Conservation (phyloP, 148 eudicot genomes). For the Drosera capensis region DNA sequence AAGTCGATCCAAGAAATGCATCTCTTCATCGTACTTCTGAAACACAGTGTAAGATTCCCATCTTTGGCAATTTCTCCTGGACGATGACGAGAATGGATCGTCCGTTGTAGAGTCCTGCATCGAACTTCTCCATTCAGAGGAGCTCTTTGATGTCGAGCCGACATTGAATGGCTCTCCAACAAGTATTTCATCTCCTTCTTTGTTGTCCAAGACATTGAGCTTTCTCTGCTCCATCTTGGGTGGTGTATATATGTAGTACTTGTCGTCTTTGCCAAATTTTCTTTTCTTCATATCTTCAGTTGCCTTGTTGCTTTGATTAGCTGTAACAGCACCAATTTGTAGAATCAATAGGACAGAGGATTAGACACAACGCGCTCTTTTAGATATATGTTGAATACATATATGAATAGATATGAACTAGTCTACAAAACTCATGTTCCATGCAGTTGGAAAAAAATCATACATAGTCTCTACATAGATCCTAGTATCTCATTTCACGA, state of each 20-base stretch:
- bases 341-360: too few species aligned
- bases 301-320: background rate
- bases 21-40: slow-evolving; percentile 93
- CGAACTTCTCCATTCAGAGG: slow-evolving; percentile 95
- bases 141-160: slow-evolving; percentile 87
- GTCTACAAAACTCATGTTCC: too few species aligned
- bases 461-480: too few species aligned
- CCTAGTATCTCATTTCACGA: too few species aligned
- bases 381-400: too few species aligned
- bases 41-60: slow-evolving; percentile 95
- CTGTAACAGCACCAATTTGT: too few species aligned
- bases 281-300: slow-evolving; percentile 5
- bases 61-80: slow-evolving; percentile 83
- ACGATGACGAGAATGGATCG: slow-evolving; percentile 83
- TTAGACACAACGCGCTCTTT: too few species aligned
- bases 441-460: too few species aligned
- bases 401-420: too few species aligned
- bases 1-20: slow-evolving; percentile 60
- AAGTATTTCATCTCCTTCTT: slow-evolving; percentile 18
- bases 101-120: slow-evolving; percentile 59
- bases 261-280: slow-evolving; percentile 1
- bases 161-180: slow-evolving; percentile 57
- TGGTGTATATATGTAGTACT: slow-evolving; percentile 27
- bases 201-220: slow-evolving; percentile 15
- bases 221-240: slow-evolving; percentile 28